Evolutionary conservation across 1,284 basidiomycete species (phyloP).

Genomic region (Filobasidium uniguttulatum): DNA sequence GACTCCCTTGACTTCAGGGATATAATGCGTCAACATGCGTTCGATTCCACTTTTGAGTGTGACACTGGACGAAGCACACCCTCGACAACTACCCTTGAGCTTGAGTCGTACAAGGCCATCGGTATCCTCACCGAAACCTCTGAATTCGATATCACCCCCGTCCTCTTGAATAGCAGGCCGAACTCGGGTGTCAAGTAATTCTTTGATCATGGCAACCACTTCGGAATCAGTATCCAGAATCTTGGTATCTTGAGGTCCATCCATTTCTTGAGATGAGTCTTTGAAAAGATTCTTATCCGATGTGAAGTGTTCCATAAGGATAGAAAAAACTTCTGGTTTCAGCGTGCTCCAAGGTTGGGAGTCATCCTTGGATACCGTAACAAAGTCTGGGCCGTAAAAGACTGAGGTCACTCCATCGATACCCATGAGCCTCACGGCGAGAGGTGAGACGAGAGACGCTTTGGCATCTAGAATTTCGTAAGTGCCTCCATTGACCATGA

Average conservation of each 20-base stretch:
- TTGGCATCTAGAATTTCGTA: conserved; percentile 89
- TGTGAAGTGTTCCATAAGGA: conserved; percentile 95
- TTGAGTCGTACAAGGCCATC: conserved; percentile 53
- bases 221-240: conserved; percentile 95
- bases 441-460: conserved; percentile 67
- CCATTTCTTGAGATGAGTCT: conserved; percentile 49
- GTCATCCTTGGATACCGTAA: conserved; percentile 85
- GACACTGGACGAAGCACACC: conserved; percentile 82
- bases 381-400: conserved; percentile 96
- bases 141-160: conserved; percentile 44
- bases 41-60: conserved; percentile 94
- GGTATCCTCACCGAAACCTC: conserved; percentile 41
- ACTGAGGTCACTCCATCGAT: conserved; percentile 77
- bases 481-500: conserved; percentile 68
- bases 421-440: conserved; percentile 84
- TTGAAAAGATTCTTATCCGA: conserved; percentile 74
- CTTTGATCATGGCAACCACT: conserved; percentile 98
- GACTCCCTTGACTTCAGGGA: conserved; percentile 93
- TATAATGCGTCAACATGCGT: conserved; percentile 97
- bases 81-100: conserved; percentile 90
- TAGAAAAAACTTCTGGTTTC: conserved; percentile 98
- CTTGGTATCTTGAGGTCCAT: conserved; percentile 80
- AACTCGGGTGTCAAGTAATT: conserved; percentile 85
- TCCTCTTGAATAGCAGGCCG: conserved; percentile 80
- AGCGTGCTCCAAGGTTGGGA: conserved; percentile 72